These are phyloP conservation scores for Globisporangium recalcitrans DNA, from an alignment of 352 stramenopile species.

Conservation along the genomic window DNA sequence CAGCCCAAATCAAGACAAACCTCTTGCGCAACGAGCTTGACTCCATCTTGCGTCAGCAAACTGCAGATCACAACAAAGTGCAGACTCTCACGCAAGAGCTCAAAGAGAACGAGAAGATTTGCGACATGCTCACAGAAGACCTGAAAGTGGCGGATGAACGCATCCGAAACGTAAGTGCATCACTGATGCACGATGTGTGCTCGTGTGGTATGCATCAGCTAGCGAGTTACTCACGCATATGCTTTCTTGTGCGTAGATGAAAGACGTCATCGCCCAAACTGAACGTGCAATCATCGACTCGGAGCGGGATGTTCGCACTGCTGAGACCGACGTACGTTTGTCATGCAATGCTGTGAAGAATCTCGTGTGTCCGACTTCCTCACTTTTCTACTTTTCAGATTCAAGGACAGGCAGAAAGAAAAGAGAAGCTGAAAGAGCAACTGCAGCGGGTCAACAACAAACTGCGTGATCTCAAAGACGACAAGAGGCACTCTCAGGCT, in stretches of 20 bases:
- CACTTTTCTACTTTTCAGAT: conserved; percentile 28
- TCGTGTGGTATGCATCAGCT: not conserved
- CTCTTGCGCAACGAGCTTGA: conserved; percentile 64
- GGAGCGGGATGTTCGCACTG: conserved; percentile 43
- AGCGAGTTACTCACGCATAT: not conserved
- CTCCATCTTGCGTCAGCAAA: conserved; percentile 61
- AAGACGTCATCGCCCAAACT: conserved; percentile 58
- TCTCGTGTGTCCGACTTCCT: too few relatives aligned
- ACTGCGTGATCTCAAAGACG: conserved; percentile 90
- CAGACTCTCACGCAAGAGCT: conserved; percentile 65
- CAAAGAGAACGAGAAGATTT: conserved; percentile 62
- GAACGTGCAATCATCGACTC: conserved; percentile 48
- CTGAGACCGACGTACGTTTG: conserved; percentile 47
- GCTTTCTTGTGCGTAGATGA: conserved; percentile 36
- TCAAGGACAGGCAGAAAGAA: conserved; percentile 47
- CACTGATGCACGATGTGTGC: not conserved
- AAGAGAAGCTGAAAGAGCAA: conserved; percentile 61
- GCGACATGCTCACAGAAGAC: conserved; percentile 61
- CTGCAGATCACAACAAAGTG: conserved; percentile 65
- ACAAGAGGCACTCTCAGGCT: conserved; percentile 89
- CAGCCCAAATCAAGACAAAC: conserved; percentile 63
- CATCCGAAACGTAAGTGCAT: conserved; percentile 42
- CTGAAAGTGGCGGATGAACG: conserved; percentile 54
- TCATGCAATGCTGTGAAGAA: not conserved
- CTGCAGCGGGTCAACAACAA: conserved; percentile 73